phyloP scores from a whole-genome alignment of 192 early-diverging fungal species.

The Backusella tarrabulga region DNA sequence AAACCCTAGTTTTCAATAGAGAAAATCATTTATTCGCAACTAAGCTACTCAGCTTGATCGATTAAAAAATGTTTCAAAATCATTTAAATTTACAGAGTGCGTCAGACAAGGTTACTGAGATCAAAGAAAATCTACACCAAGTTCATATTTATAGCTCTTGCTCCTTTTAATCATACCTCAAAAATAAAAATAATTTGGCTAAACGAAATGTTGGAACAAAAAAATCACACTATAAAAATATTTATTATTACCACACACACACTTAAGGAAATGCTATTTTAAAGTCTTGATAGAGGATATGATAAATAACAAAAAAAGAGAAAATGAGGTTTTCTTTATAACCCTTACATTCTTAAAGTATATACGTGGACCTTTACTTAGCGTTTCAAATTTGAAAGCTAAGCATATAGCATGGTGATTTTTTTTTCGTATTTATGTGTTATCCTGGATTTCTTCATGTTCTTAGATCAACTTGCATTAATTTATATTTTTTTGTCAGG shows the following conservation, averaged over 20 bases:
- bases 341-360: not conserved
- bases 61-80: not conserved
- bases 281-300: not conserved
- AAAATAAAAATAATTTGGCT: not conserved
- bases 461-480: not conserved
- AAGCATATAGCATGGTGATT: not conserved
- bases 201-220: not conserved
- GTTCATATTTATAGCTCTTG: too few species aligned
- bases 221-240: not conserved
- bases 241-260: not conserved
- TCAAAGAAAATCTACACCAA: not conserved
- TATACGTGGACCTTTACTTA: not conserved
- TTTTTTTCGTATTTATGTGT: not conserved
- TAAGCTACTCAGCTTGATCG: not conserved
- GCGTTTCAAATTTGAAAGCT: not conserved
- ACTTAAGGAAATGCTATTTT: not conserved
- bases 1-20: too few species aligned
- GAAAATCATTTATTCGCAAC: not conserved
- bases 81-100: not conserved
- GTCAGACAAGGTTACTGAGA: not conserved
- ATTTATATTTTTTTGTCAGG: not conserved
- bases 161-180: not conserved
- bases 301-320: not conserved
- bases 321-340: not conserved
- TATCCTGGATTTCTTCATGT: not conserved